Base-by-base conservation (phyloP, 805 yeast species). In the Starmerella stigmatis region DNA sequence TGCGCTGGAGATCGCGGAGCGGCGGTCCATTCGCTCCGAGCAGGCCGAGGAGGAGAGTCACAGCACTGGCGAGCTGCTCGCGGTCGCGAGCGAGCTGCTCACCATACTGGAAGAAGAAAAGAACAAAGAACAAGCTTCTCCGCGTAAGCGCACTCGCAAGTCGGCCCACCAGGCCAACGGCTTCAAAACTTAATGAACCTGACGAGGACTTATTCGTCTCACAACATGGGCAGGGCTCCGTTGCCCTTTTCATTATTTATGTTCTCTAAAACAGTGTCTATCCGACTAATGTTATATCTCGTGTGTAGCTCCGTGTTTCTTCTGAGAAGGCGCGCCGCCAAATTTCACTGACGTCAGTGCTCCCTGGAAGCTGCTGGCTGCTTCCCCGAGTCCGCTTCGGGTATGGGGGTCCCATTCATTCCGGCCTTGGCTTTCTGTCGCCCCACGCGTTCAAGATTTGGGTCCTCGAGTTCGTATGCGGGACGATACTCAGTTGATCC, bases 381-480 rank as follows among this genome's bases (percentile, higher is more conserved):
- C n/a, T n/a, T n/a, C n/a, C n/a, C n/a, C n/a, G n/a, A n/a, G n/a
- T n/a, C n/a, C n/a, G n/a, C n/a, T n/a, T n/a, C n/a, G n/a, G n/a
- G n/a, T n/a, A n/a, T n/a, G n/a, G 29, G 29, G 11, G 29, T 27
- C 29, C 11, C 11, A 9, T 8, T 23, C 8, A 23, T 11, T 8
- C 26, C 10, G n/a, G 8, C 7, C 16, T 7, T 8, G 11, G 13
- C 33, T 7, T n/a, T 15, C 12, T 34, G 44, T 12, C 71, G 54
- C 1, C 76, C 76, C 8, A 62, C 59, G 38, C 84, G 63, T 58
- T 81, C 89, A 53, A 73, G 72, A 2, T 74, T 72, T 48, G 77
- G 76, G 43, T 79, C 81, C 8, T 56, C 20, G 12, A 68, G 54
- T 44, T 43, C 52, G 38, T 63, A 64, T 10, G 72, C 71, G 30